Percentiles rank a stretch among this genome's conserved stretches.
Evolutionary conservation across 176 grass and related monocot species (phyloP).

Genomic region (Lolium rigidum): DNA sequence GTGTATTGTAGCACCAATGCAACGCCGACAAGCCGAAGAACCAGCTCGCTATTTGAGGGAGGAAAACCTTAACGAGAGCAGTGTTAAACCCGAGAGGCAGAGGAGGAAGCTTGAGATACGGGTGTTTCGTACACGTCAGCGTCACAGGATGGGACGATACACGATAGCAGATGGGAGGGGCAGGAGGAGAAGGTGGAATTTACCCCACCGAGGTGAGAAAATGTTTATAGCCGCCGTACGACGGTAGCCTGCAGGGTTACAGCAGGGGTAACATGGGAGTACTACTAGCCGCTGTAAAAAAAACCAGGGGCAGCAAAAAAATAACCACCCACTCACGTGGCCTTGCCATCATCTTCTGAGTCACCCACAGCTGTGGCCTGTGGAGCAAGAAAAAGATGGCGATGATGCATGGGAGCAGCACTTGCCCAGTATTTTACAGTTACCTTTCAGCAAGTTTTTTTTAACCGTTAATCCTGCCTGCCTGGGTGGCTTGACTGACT

Average conservation of each 20-base stretch:
- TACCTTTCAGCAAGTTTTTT: not conserved
- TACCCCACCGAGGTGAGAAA: slow-evolving; percentile 44
- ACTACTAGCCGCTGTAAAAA: slow-evolving; percentile 17
- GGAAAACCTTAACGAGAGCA: not conserved
- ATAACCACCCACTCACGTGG: slow-evolving; percentile 22
- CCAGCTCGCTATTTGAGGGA: slow-evolving; percentile 32
- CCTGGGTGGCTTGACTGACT: slow-evolving; percentile 3
- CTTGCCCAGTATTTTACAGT: slow-evolving; percentile 36
- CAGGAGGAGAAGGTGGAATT: slow-evolving; percentile 28
- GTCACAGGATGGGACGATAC: not conserved
- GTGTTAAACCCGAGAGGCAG: slow-evolving; percentile 20
- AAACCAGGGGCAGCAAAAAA: not conserved
- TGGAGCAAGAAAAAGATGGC: slow-evolving; percentile 13
- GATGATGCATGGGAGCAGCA: slow-evolving; percentile 43
- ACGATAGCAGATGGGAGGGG: slow-evolving; percentile 16
- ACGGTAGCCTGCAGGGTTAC: slow-evolving; percentile 28
- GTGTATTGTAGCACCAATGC: not conserved
- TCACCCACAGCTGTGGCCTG: slow-evolving; percentile 27
- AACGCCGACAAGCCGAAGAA: not conserved
- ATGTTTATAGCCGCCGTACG: slow-evolving; percentile 39
- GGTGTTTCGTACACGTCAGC: slow-evolving; percentile 70
- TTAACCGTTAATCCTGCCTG: not conserved
- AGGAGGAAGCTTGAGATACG: slow-evolving; percentile 45
- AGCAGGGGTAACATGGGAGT: slow-evolving; percentile 48
- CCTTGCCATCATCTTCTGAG: slow-evolving; percentile 11